Evolutionary conservation across 805 yeast genomes (phyloP), one percentile per base, ranked within the genome.

Genomic region (Nakazawaea wickerhamii): DNA sequence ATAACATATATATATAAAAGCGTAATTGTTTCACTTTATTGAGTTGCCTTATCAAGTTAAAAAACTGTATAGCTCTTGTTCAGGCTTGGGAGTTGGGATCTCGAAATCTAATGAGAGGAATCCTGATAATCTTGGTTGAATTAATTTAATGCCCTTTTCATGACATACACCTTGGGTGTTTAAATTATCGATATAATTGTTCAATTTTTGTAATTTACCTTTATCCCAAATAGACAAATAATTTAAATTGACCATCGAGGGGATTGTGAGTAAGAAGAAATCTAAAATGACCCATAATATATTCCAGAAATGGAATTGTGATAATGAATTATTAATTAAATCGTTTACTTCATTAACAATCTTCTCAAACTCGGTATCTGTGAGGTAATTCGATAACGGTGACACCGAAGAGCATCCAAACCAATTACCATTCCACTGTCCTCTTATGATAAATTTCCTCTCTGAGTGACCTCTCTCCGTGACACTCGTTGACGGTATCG

Each of bases 91-190:
- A 38, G 50, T 61, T 1, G 80, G 78, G 3, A 79, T 61, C 49
- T 73, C 70, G 47, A 77, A 68, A 54, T 80, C 86, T 49, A 75
- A 57, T 11, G 83, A 75, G 5, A 80, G 57, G 55, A 70, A 80
- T 1, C 78, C 87, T 23, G 74, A 64, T 40, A 65, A 54, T 38
- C 71, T 52, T 1, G 84, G 84, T 4, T 75, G 65, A 1, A 81
- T 65, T 8, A 82, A 46, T 23, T 52, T 50, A 13, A 75, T 52
- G 10, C 59, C 61, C 30, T 53, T 48, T 4, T 44, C 46, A 20
- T 45, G 42, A 28, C 55, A 50, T 5, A 46, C 30, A 3, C 57
- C 50, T 4, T 32, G 39, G 3, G 38, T 35, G 45, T 75, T 75
- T 13, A 61, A 15, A 1, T 52, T 45, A 1, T 42, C 44, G 7